Evolutionary conservation across 2,329 filamentous ascomycete genomes (phyloP), one percentile per base, ranked within the genome.

Genomic region (Ceratocystiopsis brevicomis): DNA sequence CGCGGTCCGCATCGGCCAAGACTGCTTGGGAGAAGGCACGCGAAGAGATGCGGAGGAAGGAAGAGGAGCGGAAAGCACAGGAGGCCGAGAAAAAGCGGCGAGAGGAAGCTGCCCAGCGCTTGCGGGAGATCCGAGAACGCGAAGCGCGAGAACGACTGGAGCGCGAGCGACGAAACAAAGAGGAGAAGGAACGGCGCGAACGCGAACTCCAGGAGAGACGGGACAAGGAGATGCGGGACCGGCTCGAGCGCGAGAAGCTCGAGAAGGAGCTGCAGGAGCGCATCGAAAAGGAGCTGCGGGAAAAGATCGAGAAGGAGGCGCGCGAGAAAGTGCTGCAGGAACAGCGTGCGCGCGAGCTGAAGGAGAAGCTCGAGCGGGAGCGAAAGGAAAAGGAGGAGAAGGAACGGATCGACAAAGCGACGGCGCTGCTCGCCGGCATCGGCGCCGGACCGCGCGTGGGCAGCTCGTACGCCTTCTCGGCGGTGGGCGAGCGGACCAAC

Each of bases 401-500:
- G 38, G 46, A 49, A 14, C 44, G 43, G 14, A 30, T 30, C 8
- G 25, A 6, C 6, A 30, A 30, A 10, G 25, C 25, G 5, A 35
- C 41, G 16, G 45, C 41, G 17, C 43, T 45, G 19, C 38, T 45
- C 1, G 45, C 44, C 37, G 39, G 45, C 33, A 47, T 47, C 37
- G 44, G 44, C 40, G 10, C 25, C 25, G 25, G 25, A 11, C 25
- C 25, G 25, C 41, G 68, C 48, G 64, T 65, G 47, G 60, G 63
- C 37, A 67, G 64, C 50, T 65, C 67, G n/a, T 78, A 79, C 53
- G 74, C 75, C 45, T 78, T 64, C 59, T 74, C 70, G 44, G 69
- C 73, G 32, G 70, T 78, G 18, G 78, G 78, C 41, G 78, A 83
- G 58, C 76, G 69, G 59, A 77, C 69, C 41, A 80, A 75, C 58